Base-by-base conservation (phyloP, 2,329 filamentous ascomycete genomes). In the Phaeosphaeriaceae sp. region DNA sequence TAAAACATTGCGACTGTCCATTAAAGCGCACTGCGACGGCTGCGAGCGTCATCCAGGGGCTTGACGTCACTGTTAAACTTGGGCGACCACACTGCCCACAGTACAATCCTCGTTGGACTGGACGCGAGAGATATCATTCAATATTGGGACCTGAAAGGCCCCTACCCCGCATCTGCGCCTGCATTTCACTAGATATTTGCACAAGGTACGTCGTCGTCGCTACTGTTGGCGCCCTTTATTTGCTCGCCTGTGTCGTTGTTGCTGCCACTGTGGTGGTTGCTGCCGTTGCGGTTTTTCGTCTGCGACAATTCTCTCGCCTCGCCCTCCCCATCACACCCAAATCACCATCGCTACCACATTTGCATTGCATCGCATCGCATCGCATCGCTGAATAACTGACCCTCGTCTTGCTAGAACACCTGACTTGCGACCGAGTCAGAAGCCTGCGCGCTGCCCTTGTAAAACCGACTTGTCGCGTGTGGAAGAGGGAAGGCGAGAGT, bases 11-110 rank as follows among this genome's bases (percentile, higher is more conserved):
- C 56, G 42, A 35, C 38, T 18, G 56, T n/a, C 38, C 46, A 21
- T 50, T 46, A 37, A 47, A 56, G 47, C 26, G 21, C 29, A 20
- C 20, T 58, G 60, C 53, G 48, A 50, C 53, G 43, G 47, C 54
- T 46, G 52, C 44, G 46, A 63, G 46, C 52, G 52, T 60, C 55
- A 50, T 54, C 51, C 38, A 59, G 58, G 59, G 61, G 61, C 60
- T 65, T 66, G 63, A 66, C 63, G 63, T 66, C 63, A 66, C 63
- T 47, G 58, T 59, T 52, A 46, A 56, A 58, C 55, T 60, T 54
- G 48, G 47, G 53, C 58, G 46, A 54, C 35, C 59, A 50, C 54
- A 44, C 48, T 48, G 44, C 51, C 53, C 50, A n/a, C 58, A 51
- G 51, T 42, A 52, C 60, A n/a, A 41, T 50, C 57, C 51, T 61